Evolutionary conservation across 1,139 yeast genomes (phyloP).

Genomic region (Candida mesenterica): DNA sequence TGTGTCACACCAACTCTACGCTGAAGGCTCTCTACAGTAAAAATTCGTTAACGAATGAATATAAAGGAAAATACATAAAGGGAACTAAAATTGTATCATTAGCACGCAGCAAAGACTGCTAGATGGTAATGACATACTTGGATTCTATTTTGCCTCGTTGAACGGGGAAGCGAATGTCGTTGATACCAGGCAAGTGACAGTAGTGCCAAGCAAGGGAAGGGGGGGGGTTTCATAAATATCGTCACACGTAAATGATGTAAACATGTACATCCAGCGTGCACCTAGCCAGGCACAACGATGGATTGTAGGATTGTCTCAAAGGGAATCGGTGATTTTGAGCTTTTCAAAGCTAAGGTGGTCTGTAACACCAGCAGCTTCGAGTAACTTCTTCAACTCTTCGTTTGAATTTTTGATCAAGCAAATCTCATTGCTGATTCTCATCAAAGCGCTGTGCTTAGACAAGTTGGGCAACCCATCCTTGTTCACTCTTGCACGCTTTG

Average conservation of each 20-base stretch:
- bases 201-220: too few species aligned
- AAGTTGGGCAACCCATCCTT: constrained; percentile 50
- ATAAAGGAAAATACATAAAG: constrained; percentile 1
- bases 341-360: constrained; percentile 11
- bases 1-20: too few species aligned
- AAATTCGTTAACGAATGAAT: background rate
- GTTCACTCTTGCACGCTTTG: constrained; percentile 41
- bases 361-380: constrained; percentile 14
- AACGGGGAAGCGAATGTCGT: background rate
- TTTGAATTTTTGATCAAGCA: constrained; percentile 34
- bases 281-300: background rate
- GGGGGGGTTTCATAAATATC: background rate
- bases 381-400: constrained; percentile 28
- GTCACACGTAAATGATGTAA: background rate
- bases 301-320: background rate
- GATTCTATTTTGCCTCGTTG: too few species aligned
- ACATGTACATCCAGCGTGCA: too few species aligned
- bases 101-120: too few species aligned
- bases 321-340: constrained; percentile 3
- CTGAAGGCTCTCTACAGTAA: too few species aligned
- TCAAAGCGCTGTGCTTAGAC: constrained; percentile 46
- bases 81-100: background rate
- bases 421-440: constrained; percentile 43
- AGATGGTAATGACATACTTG: too few species aligned
- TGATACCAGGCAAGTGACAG: too few species aligned